Evolutionary conservation across 768 basidiomycete genomes (phyloP), one percentile per base, ranked within the genome.

Genomic region (Mycena galericulata): DNA sequence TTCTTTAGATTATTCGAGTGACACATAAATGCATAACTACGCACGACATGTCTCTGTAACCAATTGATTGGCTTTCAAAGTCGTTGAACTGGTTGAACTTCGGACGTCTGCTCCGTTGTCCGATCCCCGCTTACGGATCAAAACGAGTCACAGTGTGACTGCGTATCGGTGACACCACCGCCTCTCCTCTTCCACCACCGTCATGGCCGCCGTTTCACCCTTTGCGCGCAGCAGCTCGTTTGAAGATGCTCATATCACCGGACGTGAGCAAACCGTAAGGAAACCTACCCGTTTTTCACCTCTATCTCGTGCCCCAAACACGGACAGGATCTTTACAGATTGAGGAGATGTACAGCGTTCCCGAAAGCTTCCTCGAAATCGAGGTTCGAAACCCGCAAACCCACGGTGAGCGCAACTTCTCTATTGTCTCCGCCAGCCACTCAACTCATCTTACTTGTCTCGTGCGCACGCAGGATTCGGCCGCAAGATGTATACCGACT

Each of bases 401-500:
- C 0, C 97, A 98, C 73, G 97, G 97, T 95, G 73, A 22, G 65
- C 22, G 20, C 40, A 73, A 88, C 72, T 27, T 32, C 53, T 36
- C 11, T 36, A 10, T 20, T 49, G 34, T 22, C 45, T 36, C 29
- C 22, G 9, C 53, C 34, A 29, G 41, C 10, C 47, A 30, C 29
- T 45, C 47, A 46, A 11, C 46, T n/a, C 27, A 36, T 14, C 34
- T 36, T n/a, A n/a, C n/a, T n/a, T n/a, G n/a, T n/a, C n/a, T n/a
- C n/a, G 34, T 45, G 20, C 43, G 57, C 29, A 53, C 50, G 1
- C 77, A 96, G 96, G 96, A 32, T 96, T 97, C 75, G 97, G 98
- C 30, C 86, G 98, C 74, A 98, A 98, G 87, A 97, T 97, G 97
- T 99, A 94, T 81, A 99, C 98, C 45, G 97, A 99, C 85, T 99